Evolutionary conservation across 805 yeast species (phyloP).

Genomic region (Starmerella kuoi): DNA sequence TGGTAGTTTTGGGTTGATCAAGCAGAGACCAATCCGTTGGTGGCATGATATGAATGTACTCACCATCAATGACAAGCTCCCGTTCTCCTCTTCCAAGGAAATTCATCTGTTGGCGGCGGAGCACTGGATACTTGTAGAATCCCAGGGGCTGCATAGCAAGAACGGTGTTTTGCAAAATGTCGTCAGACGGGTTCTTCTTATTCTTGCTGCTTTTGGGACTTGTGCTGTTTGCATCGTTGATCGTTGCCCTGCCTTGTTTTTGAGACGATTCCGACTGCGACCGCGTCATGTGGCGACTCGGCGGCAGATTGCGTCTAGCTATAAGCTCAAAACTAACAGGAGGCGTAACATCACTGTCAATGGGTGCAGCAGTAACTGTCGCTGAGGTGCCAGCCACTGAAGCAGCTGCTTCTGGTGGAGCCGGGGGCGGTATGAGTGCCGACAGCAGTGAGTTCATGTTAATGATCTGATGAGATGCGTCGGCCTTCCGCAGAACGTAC

Average conservation of each 20-base stretch:
- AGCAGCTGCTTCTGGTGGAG: neutral
- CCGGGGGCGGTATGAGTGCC: neutral
- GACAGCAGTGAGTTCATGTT: slow-evolving; percentile 3
- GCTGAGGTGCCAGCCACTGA: neutral
- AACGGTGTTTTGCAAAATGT: slow-evolving; percentile 13
- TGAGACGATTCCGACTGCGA: neutral
- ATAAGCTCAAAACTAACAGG: slow-evolving; percentile 7
- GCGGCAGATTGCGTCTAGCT: slow-evolving; percentile 7
- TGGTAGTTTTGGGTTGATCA: slow-evolving; percentile 66
- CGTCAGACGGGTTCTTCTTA: slow-evolving; percentile 1
- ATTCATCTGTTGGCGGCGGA: slow-evolving; percentile 79
- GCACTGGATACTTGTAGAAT: slow-evolving; percentile 74
- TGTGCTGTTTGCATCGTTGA: neutral
- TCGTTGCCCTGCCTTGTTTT: neutral
- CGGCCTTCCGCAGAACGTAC: slow-evolving; percentile 28
- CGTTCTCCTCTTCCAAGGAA: slow-evolving; percentile 71
- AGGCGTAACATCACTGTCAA: neutral
- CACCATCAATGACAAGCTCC: slow-evolving; percentile 84
- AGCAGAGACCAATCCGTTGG: slow-evolving; percentile 66
- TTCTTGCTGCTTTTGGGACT: neutral
- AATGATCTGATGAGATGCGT: slow-evolving; percentile 11
- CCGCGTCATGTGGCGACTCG: neutral
- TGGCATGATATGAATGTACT: slow-evolving; percentile 77
- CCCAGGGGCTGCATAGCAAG: slow-evolving; percentile 30
- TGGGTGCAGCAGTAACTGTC: neutral